Conservation (phyloP, 2,329 filamentous ascomycete species). For the Clarireedia sp. region DNA sequence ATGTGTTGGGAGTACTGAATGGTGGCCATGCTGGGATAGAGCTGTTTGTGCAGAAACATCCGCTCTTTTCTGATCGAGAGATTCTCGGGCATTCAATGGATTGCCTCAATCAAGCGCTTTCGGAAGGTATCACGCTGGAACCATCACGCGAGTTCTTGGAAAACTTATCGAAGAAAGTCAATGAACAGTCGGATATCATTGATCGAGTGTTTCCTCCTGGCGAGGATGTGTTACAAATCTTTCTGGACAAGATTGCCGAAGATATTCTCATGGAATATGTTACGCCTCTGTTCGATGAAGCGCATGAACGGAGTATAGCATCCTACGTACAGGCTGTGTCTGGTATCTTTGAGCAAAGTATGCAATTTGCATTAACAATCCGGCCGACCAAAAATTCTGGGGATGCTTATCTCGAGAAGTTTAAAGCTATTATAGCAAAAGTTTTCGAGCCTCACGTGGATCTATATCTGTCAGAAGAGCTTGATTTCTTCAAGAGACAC, state of each 20-base stretch:
- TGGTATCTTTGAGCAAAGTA: constrained; percentile 77
- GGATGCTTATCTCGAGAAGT: constrained; percentile 53
- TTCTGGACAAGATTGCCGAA: constrained; percentile 76
- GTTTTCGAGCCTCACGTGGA: constrained; percentile 93
- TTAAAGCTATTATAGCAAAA: constrained; percentile 58
- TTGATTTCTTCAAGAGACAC: constrained; percentile 72
- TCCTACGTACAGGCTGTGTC: constrained; percentile 81
- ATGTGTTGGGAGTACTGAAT: constrained; percentile 75
- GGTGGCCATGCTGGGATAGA: constrained; percentile 73
- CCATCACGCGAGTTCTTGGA: constrained; percentile 79
- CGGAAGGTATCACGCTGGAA: constrained; percentile 65
- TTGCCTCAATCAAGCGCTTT: constrained; percentile 62
- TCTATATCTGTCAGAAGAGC: constrained; percentile 83
- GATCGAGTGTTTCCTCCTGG: constrained; percentile 70
- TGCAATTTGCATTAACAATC: constrained; percentile 68
- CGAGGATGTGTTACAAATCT: constrained; percentile 63
- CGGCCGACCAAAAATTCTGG: constrained; percentile 56
- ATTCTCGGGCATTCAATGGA: constrained; percentile 68
- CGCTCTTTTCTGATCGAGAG: constrained; percentile 67
- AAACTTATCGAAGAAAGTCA: constrained; percentile 63
- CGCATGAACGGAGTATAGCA: constrained; percentile 65
- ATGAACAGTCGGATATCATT: constrained; percentile 75
- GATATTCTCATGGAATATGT: constrained; percentile 80
- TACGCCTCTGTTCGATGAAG: constrained; percentile 77
- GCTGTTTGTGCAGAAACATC: constrained; percentile 81